Base-by-base conservation (phyloP, 2,329 filamentous ascomycete genomes). In the Tolypocladium nubicola region DNA sequence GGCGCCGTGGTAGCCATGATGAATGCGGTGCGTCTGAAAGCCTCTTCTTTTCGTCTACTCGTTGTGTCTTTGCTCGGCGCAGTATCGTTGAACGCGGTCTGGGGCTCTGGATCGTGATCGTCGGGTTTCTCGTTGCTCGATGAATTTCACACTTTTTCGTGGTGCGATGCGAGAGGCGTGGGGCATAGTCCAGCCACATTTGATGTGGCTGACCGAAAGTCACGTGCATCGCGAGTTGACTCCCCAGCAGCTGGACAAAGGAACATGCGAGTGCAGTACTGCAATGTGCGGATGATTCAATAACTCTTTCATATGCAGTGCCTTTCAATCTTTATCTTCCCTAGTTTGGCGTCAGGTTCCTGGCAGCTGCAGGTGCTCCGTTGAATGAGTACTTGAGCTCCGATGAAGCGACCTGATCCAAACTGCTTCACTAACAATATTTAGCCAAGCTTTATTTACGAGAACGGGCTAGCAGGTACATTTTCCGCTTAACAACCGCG, bases 71-170 rank as follows among this genome's bases (percentile, higher is more conserved):
- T 35, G 9, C 30, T 37, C 47, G 47, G 10, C 11, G 47, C 19
- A 14, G 47, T 13, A 52, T 21, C 60, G 61, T 63, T 52, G 61
- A 55, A 57, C 60, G 59, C 65, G 62, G 61, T 61, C 59, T 57
- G 56, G 63, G 61, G 56, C 59, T 41, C 23, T 60, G 59, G 58
- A 60, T 66, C 63, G 64, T 65, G 62, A 70, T 71, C 70, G 70
- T 73, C 67, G 68, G 70, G 71, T 72, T 73, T 71, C 65, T 70
- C 61, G 61, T 64, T 61, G 63, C 66, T 66, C 59, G 56, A 62
- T 65, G 70, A 73, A 72, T 71, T 74, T 73, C 64, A 68, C 65
- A 67, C 67, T 68, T 73, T 73, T 74, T 74, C 70, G 70, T 73
- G 71, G 71, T 74, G 72, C 67, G 71, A 66, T 65, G 59, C 61